Base-by-base conservation (phyloP, 2,329 filamentous ascomycete genomes). In the Talaromyces funiculosus region DNA sequence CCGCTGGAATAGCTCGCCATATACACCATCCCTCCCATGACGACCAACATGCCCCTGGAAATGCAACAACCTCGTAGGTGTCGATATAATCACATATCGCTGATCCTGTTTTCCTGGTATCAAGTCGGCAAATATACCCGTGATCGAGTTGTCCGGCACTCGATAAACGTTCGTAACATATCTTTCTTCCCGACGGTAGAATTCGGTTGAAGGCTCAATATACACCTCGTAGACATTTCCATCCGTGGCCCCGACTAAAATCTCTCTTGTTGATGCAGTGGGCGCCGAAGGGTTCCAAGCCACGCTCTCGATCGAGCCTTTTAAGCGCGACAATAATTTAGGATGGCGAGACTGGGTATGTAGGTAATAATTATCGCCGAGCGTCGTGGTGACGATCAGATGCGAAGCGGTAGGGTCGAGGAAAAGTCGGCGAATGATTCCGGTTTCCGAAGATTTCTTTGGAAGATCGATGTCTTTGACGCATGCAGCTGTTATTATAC, bases 331-430 rank as follows among this genome's bases (percentile, higher is more conserved):
- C 37, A 99, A 81, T 7, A 88, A 84, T 64, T 94, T 90, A 2
- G 93, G 92, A 65, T 92, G 89, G 67, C 91, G 89, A 35, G 92
- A 94, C 73, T 97, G 93, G 10, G 92, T 93, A 74, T 99, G 94
- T 9, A 99, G 88, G 75, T 99, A 99, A 80, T 92, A 99, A 77
- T 96, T 97, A 75, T 99, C 94, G 72, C 92, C 92, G 42, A 92
- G 84, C 4, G 91, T 89, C 3, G 94, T 99, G 72, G 89, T 92
- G 67, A 99, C 86, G 65, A 99, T 85, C 29, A 99, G 81, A 77
- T 99, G 94, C 5, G 92, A 97, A 29, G 94, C 94, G 10, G 93
- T 96, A 29, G 94, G 93, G 71, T 99, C 94, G 71, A 99, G 89
- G 78, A 99, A 99, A 84, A 99, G 91, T 79, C 90, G 90, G 67